These are phyloP conservation scores for Tardiomyces digboiensis DNA, from an alignment of 1,139 yeast species.

Conservation along the genomic window DNA sequence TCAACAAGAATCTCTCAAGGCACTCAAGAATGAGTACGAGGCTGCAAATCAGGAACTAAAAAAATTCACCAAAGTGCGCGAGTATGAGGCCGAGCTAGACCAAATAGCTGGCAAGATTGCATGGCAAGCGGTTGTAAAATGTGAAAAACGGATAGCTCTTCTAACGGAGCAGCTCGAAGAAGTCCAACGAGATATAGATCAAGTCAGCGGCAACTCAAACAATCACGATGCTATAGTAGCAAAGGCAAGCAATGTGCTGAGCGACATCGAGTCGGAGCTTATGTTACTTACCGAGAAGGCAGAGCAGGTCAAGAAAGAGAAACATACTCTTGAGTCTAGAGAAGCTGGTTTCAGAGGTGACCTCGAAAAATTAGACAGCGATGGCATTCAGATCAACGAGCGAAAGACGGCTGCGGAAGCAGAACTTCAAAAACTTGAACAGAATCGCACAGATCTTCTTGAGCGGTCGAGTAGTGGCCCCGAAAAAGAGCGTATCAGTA, in stretches of 20 bases:
- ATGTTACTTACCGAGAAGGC: neutral
- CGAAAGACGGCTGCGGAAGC: constrained; percentile 18
- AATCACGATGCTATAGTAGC: constrained; percentile 1
- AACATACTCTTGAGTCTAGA: constrained; percentile 11
- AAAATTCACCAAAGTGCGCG: constrained; percentile 45
- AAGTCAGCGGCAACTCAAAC: neutral
- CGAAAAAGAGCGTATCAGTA: neutral
- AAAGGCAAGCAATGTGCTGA: neutral
- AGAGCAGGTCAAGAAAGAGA: constrained; percentile 3
- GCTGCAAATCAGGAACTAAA: constrained; percentile 2
- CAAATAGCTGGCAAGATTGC: neutral
- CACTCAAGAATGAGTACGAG: neutral
- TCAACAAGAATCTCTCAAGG: constrained; percentile 16
- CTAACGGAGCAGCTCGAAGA: neutral
- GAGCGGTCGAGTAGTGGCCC: neutral
- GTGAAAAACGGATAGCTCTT: neutral
- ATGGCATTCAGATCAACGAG: constrained; percentile 14
- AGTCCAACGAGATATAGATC: neutral
- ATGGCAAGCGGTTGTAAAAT: neutral
- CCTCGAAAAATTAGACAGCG: constrained; percentile 14
- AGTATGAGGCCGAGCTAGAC: constrained; percentile 22
- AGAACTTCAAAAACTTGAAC: constrained; percentile 28
- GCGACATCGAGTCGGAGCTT: neutral
- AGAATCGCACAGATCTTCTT: constrained; percentile 21
- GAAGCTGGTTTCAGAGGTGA: constrained; percentile 20